A percentile compares a stretch with the other conserved stretches of the same genome.
Evolutionary conservation across 495 filamentous ascomycete species (phyloP).

Genomic region (Cladorrhinum samala): DNA sequence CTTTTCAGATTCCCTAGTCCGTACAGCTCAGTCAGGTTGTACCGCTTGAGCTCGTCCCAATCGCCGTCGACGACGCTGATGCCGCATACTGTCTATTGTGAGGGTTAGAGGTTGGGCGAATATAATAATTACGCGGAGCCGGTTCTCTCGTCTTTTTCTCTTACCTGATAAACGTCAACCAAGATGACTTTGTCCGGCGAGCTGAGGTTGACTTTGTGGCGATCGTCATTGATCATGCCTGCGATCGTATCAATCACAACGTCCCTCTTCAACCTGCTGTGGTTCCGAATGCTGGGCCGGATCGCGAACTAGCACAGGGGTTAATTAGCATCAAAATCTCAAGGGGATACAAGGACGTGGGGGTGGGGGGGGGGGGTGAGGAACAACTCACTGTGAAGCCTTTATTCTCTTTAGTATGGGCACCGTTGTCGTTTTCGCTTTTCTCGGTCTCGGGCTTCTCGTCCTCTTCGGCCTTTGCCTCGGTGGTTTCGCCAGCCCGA

Average conservation of each 20-base stretch:
- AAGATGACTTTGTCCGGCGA: constrained; percentile 79
- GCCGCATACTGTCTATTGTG: constrained; percentile 33
- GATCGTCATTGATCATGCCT: constrained; percentile 39
- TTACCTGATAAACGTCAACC: constrained; percentile 83
- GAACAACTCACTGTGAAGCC: constrained; percentile 12
- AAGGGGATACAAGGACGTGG: not conserved
- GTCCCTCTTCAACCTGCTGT: constrained; percentile 67
- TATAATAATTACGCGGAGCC: not conserved
- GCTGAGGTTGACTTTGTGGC: constrained; percentile 78
- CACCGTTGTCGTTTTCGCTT: constrained; percentile 4
- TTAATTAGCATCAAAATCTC: not conserved
- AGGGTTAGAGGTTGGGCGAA: not conserved
- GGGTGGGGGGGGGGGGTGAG: too few relatives aligned
- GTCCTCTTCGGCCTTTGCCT: constrained; percentile 24
- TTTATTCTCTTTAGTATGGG: constrained; percentile 29
- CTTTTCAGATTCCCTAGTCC: constrained; percentile 21
- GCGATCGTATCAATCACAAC: constrained; percentile 76
- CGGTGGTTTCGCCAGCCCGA: not conserved
- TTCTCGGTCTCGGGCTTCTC: constrained; percentile 22
- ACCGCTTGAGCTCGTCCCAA: constrained; percentile 43
- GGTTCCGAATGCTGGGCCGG: constrained; percentile 73
- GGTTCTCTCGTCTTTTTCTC: constrained; percentile 16
- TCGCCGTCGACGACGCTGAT: constrained; percentile 48
- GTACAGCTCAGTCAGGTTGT: constrained; percentile 44
- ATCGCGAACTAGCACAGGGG: constrained; percentile 69